Evolutionary conservation across 352 stramenopile species (phyloP).

Genomic region (Peronospora farinosa): DNA sequence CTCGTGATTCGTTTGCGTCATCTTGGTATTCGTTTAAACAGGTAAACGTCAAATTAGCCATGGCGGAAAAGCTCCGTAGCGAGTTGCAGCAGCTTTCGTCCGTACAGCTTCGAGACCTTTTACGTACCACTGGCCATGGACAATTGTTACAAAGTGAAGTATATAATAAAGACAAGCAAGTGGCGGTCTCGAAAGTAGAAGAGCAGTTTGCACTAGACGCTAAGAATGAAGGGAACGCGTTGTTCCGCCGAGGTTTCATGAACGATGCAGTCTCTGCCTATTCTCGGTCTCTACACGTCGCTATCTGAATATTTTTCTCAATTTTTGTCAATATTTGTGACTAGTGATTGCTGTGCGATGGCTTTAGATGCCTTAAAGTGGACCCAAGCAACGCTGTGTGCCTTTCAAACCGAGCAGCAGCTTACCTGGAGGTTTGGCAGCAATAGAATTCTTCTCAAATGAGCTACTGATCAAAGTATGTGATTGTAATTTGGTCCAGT

Average conservation of each 20-base stretch:
- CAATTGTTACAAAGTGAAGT: constrained; percentile 13
- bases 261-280: constrained; percentile 40
- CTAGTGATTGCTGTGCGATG: background rate
- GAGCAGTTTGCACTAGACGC: constrained; percentile 23
- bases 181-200: constrained; percentile 11
- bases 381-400: constrained; percentile 35
- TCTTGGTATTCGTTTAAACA: no score
- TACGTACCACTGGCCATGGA: constrained; percentile 30
- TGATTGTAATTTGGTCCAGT: constrained; percentile 19
- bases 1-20: no score
- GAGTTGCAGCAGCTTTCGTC: constrained; percentile 35
- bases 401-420: constrained; percentile 64
- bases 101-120: constrained; percentile 23
- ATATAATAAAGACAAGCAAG: background rate
- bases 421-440: constrained; percentile 44
- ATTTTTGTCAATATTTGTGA: constrained; percentile 3
- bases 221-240: constrained; percentile 52
- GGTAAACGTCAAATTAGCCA: background rate
- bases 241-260: constrained; percentile 38
- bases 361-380: constrained; percentile 41
- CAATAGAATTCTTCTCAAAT: background rate
- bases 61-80: constrained; percentile 16
- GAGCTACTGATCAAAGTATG: background rate
- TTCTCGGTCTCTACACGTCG: constrained; percentile 25
- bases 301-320: background rate